Conservation (phyloP, 345 rosid genomes). For the Eutrema yunnanense region DNA sequence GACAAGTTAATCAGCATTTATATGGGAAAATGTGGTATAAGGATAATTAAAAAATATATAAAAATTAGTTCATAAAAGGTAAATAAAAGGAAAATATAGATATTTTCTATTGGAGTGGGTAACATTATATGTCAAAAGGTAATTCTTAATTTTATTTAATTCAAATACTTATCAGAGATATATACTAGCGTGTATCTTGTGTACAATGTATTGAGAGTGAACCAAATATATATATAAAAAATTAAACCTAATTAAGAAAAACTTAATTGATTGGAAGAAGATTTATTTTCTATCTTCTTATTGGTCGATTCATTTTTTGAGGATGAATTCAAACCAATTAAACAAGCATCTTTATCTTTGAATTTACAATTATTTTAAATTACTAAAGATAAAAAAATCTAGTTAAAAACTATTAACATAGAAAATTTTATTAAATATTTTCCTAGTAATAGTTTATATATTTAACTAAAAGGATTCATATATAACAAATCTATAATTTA, state of each 20-base stretch:
- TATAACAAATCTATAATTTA: background rate
- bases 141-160: background rate
- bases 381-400: background rate
- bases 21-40: background rate
- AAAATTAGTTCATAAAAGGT: background rate
- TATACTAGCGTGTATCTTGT: background rate
- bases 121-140: background rate
- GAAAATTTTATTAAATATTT: background rate
- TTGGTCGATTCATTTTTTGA: background rate
- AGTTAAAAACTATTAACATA: background rate
- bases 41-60: background rate
- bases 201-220: background rate
- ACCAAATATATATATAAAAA: background rate
- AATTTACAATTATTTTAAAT: background rate
- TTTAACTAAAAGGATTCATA: background rate
- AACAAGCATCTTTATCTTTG: background rate
- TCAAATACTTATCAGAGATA: background rate
- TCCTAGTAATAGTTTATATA: background rate
- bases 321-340: background rate
- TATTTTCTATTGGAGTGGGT: background rate
- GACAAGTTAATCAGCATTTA: background rate
- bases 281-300: background rate
- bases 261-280: background rate
- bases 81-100: background rate
- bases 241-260: background rate